Base-by-base conservation (phyloP, 2,329 filamentous ascomycete species). In the Aspergillus candidus region DNA sequence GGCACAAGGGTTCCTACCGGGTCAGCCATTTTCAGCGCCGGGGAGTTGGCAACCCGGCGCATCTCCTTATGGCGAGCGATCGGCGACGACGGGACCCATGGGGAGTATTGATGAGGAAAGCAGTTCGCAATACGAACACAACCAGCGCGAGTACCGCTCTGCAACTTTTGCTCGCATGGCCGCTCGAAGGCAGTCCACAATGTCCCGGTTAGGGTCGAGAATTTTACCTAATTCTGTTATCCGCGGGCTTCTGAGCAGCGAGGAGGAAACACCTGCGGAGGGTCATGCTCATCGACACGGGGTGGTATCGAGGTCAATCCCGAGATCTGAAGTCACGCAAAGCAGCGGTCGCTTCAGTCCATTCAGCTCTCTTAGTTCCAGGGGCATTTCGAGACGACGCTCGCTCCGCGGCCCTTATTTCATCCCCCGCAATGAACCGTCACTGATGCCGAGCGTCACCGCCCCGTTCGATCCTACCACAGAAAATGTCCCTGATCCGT, bases 191-290 rank as follows among this genome's bases (percentile, higher is more conserved):
- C 69, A 69, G 47, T 73, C 71, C 4, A 66, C 70, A 11, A 71
- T 75, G 65, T 74, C 71, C 40, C 61, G 72, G 32, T 56, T 75
- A 35, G 70, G 71, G 11, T 72, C 72, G 14, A 63, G 71, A 47
- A 63, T 75, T 22, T 51, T 74, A n/a, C 71, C 72, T 31, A 70
- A 72, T 44, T 67, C 67, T 11, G 68, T 71, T 12, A 67, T 68
- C 18, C 64, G 70, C 43, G 67, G 66, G 4, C 57, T 72, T 27
- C 58, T 72, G 7, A 71, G 57, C 46, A 72, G 70, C 44, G 66
- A 70, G 48, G 69, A 72, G 47, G 70, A 72, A 50, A 71, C 70
- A 6, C 61, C 62, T 2, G 69, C 63, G 12, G 70, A 73, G 51
- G 70, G 69, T 5, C 66, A 64, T 40, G 68, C 70, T 31, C 65